These are phyloP conservation scores for Apiotrichum porosum DNA, from an alignment of 1,284 basidiomycete genomes.

Conservation along the genomic window DNA sequence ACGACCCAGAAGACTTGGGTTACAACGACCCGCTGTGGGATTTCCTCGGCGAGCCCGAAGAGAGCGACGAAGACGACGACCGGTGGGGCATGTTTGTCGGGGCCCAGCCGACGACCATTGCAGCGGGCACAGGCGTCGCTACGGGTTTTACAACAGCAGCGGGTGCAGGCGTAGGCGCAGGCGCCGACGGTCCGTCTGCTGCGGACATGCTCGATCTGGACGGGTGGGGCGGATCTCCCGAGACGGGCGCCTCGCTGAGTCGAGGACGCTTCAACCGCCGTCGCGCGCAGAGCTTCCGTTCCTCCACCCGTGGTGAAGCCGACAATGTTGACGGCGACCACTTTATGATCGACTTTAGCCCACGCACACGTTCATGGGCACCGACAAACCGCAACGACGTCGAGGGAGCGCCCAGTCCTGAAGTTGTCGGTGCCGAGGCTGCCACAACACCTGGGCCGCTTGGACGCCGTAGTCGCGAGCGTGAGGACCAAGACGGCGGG, in stretches of 20 bases:
- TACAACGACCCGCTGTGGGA: constrained; percentile 48
- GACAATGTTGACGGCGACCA: background rate
- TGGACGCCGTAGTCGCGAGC: background rate
- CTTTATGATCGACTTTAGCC: background rate
- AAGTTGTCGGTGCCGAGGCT: background rate
- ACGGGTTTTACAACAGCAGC: background rate
- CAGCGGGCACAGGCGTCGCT: no score
- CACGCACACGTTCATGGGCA: no score
- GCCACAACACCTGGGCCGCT: no score
- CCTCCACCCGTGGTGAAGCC: no score
- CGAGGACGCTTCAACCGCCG: constrained; percentile 18
- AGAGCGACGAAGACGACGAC: constrained; percentile 45
- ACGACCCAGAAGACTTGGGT: constrained; percentile 14
- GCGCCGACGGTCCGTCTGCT: background rate
- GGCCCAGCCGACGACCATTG: constrained; percentile 40
- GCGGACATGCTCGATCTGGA: constrained; percentile 9
- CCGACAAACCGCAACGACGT: background rate
- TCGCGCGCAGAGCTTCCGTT: constrained; percentile 8
- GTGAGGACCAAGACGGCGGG: background rate
- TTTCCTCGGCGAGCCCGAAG: constrained; percentile 77
- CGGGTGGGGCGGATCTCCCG: constrained; percentile 11
- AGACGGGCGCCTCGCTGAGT: constrained; percentile 9
- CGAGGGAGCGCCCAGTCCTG: no score
- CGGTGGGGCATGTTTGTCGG: constrained; percentile 22
- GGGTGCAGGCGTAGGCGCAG: background rate